Evolutionary conservation across 768 basidiomycete genomes (phyloP).

Genomic region (Nidularia pulvinata): DNA sequence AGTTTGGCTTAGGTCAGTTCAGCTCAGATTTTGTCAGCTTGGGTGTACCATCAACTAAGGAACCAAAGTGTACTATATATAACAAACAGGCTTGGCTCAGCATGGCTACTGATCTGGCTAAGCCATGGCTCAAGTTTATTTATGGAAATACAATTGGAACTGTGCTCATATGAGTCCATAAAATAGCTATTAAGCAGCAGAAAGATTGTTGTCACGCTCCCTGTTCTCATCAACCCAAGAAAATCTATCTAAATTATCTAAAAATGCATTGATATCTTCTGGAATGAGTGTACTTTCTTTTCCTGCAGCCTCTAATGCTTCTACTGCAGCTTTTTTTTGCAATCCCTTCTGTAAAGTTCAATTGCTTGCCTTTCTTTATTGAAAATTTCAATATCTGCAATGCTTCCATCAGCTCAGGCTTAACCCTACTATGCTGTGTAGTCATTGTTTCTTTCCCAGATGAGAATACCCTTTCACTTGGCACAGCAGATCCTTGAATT

Average conservation of each 20-base stretch:
- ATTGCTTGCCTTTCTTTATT: neutral
- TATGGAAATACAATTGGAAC: neutral
- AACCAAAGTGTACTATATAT: too few species aligned
- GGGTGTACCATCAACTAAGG: too few species aligned
- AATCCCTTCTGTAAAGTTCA: neutral
- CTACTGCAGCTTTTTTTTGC: neutral
- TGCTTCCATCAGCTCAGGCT: neutral
- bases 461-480: neutral
- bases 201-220: neutral
- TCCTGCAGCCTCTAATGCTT: neutral
- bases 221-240: neutral
- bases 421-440: neutral
- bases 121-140: neutral
- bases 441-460: neutral
- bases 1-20: neutral
- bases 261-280: neutral
- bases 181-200: neutral
- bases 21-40: too few species aligned
- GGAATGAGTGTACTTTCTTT: neutral
- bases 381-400: neutral
- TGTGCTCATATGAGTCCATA: neutral
- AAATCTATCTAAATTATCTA: neutral
- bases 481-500: neutral
- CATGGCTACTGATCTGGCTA: neutral
- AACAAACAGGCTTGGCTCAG: neutral